phyloP scores from a whole-genome alignment of 2,329 filamentous ascomycete species.

The Penicillium sp. region DNA sequence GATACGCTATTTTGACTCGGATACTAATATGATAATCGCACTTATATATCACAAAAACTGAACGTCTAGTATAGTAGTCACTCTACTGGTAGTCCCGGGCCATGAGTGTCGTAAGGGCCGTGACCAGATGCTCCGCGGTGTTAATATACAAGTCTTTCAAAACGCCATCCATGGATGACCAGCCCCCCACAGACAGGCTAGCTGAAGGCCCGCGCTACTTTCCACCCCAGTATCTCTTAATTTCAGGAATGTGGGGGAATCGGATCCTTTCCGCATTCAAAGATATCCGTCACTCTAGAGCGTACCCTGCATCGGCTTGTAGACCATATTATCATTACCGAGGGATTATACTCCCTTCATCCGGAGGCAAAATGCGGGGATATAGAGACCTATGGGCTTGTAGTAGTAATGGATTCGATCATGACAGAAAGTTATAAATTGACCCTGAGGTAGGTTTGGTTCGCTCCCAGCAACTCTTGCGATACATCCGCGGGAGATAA shows the following conservation, averaged over 20 bases:
- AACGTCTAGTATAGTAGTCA: too few species aligned
- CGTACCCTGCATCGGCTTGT: neutral
- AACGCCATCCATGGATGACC: too few species aligned
- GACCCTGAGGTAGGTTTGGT: neutral
- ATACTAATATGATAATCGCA: too few species aligned
- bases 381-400: neutral
- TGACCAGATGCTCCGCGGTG: too few species aligned
- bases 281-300: neutral
- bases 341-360: neutral
- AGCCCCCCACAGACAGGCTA: neutral
- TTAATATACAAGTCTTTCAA: too few species aligned
- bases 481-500: too few species aligned
- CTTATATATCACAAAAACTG: too few species aligned
- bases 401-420: neutral
- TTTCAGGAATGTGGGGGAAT: neutral
- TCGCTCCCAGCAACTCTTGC: too few species aligned
- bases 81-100: too few species aligned
- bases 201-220: neutral
- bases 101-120: too few species aligned
- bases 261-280: constrained; percentile 2
- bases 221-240: neutral
- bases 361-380: neutral
- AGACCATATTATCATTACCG: neutral
- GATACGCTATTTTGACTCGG: too few species aligned
- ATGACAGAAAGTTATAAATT: neutral